Conservation (phyloP, 495 filamentous ascomycete species). For the Bacidia rubella region DNA sequence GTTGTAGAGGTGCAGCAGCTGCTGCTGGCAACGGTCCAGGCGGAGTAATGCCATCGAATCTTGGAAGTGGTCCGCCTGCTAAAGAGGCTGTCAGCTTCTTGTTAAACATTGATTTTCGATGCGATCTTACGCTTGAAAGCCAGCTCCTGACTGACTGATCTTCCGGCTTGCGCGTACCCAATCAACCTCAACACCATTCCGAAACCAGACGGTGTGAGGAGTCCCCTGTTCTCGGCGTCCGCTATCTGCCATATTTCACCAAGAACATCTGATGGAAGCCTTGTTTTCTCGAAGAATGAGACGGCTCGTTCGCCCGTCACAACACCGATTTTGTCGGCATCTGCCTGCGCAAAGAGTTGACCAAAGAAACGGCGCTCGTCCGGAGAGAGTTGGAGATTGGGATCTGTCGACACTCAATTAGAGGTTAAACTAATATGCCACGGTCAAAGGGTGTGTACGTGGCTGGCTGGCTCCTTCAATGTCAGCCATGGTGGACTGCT, state of each 20-base stretch:
- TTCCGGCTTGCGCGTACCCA: constrained; percentile 82
- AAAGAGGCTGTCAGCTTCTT: constrained; percentile 18
- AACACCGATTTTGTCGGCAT: constrained; percentile 79
- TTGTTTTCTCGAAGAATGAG: constrained; percentile 95
- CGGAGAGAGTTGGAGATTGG: constrained; percentile 72
- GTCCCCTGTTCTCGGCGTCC: constrained; percentile 87
- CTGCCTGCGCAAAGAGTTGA: constrained; percentile 79
- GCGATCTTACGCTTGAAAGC: constrained; percentile 45
- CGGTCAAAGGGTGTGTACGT: background rate
- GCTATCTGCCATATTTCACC: constrained; percentile 99
- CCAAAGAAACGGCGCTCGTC: constrained; percentile 91
- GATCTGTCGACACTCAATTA: constrained; percentile 22
- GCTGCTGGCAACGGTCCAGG: constrained; percentile 26
- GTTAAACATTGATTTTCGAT: background rate
- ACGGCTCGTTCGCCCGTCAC: constrained; percentile 93
- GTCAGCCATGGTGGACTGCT: constrained; percentile 12
- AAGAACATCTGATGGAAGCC: constrained; percentile 66
- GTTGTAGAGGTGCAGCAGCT: constrained; percentile 28
- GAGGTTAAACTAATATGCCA: background rate
- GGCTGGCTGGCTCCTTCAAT: constrained; percentile 3
- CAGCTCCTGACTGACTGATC: constrained; percentile 65
- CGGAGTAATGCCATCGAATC: constrained; percentile 64
- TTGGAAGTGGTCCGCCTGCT: constrained; percentile 71
- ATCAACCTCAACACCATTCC: constrained; percentile 84
- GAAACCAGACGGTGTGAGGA: constrained; percentile 84